phyloP scores from a whole-genome alignment of 2,329 filamentous ascomycete species.

The Trichophyton schoenleinii region DNA sequence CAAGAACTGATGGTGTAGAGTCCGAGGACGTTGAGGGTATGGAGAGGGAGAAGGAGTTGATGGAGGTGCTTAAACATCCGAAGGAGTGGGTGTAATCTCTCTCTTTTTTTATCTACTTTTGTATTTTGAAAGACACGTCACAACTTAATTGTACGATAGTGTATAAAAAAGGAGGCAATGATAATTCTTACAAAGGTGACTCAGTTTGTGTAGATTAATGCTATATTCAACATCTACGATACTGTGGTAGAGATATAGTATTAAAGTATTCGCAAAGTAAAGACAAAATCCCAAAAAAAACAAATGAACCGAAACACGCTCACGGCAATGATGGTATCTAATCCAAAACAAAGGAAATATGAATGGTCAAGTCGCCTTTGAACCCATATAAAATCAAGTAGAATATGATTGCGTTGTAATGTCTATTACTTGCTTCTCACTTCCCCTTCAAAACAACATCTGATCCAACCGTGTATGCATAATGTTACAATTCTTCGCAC shows the following conservation, averaged over 20 bases:
- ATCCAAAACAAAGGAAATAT: background rate
- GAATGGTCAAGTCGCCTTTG: background rate
- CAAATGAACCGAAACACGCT: background rate
- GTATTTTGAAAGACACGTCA: background rate
- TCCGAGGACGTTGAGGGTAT: conserved; percentile 28
- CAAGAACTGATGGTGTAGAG: conserved; percentile 45
- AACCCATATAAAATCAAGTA: background rate
- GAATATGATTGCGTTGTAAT: background rate
- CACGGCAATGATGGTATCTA: conserved; percentile 3
- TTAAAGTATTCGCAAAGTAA: background rate
- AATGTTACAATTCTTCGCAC: background rate
- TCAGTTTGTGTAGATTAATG: background rate
- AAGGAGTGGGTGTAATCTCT: conserved; percentile 45
- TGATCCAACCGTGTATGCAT: background rate
- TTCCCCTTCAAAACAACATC: background rate
- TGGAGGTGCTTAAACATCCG: conserved; percentile 56
- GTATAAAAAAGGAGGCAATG: background rate
- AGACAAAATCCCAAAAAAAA: background rate
- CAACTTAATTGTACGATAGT: background rate
- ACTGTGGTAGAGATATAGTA: background rate
- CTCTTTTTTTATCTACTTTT: background rate
- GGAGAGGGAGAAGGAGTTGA: conserved; percentile 56
- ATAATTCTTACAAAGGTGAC: background rate
- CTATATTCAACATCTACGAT: background rate
- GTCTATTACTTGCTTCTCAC: background rate